Percentiles rank a stretch among this genome's conserved stretches.
Conservation (phyloP, 306 rosid species). For the Ormosia semicastrata region DNA sequence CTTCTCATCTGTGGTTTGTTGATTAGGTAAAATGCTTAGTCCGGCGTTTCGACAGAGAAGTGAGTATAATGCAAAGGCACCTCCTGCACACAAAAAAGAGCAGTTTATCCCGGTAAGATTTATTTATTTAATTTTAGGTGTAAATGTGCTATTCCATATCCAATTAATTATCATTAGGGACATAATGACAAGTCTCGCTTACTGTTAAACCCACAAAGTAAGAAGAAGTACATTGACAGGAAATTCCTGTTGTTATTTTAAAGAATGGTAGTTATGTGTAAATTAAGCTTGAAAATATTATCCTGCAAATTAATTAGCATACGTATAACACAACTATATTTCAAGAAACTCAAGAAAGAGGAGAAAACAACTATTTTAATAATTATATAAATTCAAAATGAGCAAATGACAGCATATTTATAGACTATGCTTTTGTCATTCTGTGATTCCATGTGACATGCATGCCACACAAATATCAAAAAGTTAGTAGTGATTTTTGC, state of each 20-base stretch:
- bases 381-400: background rate
- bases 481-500: constrained; percentile 10
- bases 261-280: background rate
- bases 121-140: background rate
- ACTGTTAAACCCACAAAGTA: background rate
- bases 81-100: constrained; percentile 55
- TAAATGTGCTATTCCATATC: background rate
- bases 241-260: background rate
- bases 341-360: constrained; percentile 2
- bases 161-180: background rate
- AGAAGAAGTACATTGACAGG: background rate
- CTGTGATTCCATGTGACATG: background rate
- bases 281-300: background rate
- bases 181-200: constrained; percentile 3
- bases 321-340: background rate
- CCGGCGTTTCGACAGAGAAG: constrained; percentile 71
- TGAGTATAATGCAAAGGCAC: constrained; percentile 76
- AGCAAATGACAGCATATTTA: background rate
- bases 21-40: constrained; percentile 63
- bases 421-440: background rate
- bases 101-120: constrained; percentile 7
- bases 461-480: background rate
- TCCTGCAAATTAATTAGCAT: background rate
- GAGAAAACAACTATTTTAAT: background rate
- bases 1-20: constrained; percentile 55